Evolutionary conservation across 2,329 filamentous ascomycete species (phyloP).

Genomic region (Ceratocystis eucalypticola): DNA sequence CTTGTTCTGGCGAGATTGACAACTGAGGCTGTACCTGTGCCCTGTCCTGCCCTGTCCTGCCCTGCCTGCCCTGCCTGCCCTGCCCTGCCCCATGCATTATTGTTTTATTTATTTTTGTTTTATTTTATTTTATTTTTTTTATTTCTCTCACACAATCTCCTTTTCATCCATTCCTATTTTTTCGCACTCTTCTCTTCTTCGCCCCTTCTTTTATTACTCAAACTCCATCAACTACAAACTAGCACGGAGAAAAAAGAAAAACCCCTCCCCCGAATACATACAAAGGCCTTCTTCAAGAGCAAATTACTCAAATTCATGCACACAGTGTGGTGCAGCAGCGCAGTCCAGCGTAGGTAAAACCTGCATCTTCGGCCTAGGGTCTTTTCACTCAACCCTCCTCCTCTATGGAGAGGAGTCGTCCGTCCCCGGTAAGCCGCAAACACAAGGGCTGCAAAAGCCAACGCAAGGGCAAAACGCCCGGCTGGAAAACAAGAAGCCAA

Average conservation of each 20-base stretch:
- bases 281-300: neutral
- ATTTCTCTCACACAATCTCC: neutral
- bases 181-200: neutral
- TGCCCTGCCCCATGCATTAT: too few species aligned
- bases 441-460: neutral
- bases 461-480: too few species aligned
- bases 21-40: neutral
- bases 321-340: too few species aligned
- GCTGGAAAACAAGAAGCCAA: too few species aligned
- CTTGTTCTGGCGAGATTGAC: neutral
- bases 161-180: neutral
- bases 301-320: neutral
- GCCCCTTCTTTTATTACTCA: neutral
- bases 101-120: neutral
- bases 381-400: neutral
- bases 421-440: neutral
- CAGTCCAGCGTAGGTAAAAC: neutral
- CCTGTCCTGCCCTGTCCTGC: too few species aligned
- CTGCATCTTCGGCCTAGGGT: neutral
- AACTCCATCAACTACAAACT: neutral
- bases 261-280: too few species aligned
- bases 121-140: neutral
- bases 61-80: too few species aligned
- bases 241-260: neutral
- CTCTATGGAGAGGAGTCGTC: neutral